Base-by-base conservation (phyloP, 1,284 basidiomycete species). In the Ceratobasidium sp. region DNA sequence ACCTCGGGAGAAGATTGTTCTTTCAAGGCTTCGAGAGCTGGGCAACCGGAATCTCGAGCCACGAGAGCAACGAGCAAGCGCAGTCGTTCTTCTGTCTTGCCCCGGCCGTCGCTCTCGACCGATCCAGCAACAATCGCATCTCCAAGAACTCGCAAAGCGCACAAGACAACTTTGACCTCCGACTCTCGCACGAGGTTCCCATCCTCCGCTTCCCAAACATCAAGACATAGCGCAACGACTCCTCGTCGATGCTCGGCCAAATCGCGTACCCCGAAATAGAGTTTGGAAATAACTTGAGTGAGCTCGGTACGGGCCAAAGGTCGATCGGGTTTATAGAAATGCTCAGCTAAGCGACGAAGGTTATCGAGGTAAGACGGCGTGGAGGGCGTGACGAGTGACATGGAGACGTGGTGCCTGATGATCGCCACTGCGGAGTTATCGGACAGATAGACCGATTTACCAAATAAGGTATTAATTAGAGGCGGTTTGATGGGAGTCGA, bases 101-200 rank as follows among this genome's bases (percentile, higher is more conserved):
- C 70, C 40, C 70, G 40, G 33, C 70, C 70, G 38, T 73, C 70
- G 15, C 54, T 62, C 59, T 73, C 70, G 3, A 62, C 74, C 7
- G 78, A 79, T 28, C 79, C 78, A 69, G 74, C 79, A 13, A 80
- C 78, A 56, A 80, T 80, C 6, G 75, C 78, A 33, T 79, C 79
- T 40, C 65, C 78, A 42, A 80, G 71, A 12, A 80, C 65, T 3
- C 48, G 33, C 23, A 75, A 52, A 12, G 68, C 74, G 42, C 46
- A 67, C 5, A 28, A 26, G 13, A 77, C 67, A 57, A 78, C 62
- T n/a, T 71, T 73, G 20, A 65, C 44, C 13, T 78, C 78, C 9
- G 40, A 44, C 38, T 79, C 78, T 12, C 44, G 44, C 10, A 54
- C 56, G 26, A 76, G 64, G 52, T 54, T 79, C 20, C 69, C n/a